Evolutionary conservation across 2,329 filamentous ascomycete genomes (phyloP), one percentile per base, ranked within the genome.

Genomic region (Phialemonium atrogriseum): DNA sequence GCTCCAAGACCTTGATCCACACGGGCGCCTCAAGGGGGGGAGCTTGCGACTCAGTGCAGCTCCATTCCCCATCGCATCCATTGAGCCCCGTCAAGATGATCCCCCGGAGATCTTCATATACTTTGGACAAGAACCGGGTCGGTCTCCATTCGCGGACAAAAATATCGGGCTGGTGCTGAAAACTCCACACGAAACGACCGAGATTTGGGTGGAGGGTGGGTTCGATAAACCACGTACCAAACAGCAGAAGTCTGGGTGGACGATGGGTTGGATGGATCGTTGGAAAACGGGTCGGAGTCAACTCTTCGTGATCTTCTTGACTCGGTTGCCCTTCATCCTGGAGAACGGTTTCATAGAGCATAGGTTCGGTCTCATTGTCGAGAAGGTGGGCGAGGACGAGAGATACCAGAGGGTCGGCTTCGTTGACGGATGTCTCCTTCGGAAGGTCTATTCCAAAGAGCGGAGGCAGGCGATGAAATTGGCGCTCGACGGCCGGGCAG

Each of bases 281-380:
- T 13, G n/a, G 2, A 18, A 15, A 10, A 7, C 8, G 3, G 14
- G 9, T 10, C 21, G 22, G n/a, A 38, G 23, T 29, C n/a, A n/a
- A n/a, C n/a, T n/a, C n/a, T n/a, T n/a, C n/a, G 33, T 40, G 17
- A 19, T 42, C 10, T 38, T 46, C 5, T 30, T 44, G 3, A 30
- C 35, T 5, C 42, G 44, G 3, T 23, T 46, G 6, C 40, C 44
- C 1, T 27, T 35, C 13, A 34, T 45, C 13, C 21, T 40, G 4
- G 37, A 42, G 4, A 22, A 35, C 10, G 40, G 39, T 1, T 45
- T 42, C 19, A 17, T 44, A 6, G 43, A 47, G 27, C 37, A 44
- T 10, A 35, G 41, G 5, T 44, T 43, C 27, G 41, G 44, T 7
- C 33, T 42, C 10, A 19, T 43, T 5, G 27, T 41, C 7, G 14